A percentile compares a stretch with the other conserved stretches of the same genome.
Evolutionary conservation across 805 yeast genomes (phyloP).

Genomic region (Wickerhamiella domercqiae): DNA sequence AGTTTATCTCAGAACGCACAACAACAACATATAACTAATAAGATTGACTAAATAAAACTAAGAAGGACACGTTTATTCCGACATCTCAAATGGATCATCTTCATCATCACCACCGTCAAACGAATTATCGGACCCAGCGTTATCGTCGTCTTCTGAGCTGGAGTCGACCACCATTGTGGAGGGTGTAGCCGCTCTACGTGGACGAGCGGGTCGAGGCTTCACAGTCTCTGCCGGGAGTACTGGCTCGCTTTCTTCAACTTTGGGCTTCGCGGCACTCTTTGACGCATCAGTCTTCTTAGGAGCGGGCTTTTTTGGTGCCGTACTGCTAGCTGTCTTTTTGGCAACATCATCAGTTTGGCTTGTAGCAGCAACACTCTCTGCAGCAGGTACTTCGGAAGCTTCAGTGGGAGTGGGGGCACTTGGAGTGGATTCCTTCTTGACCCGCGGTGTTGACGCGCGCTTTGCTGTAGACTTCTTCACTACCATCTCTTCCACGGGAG

Average conservation of each 20-base stretch:
- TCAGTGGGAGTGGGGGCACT: constrained; percentile 1
- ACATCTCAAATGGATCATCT: constrained; percentile 7
- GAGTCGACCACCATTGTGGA: not conserved
- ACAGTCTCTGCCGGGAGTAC: constrained; percentile 7
- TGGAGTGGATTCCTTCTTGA: constrained; percentile 8
- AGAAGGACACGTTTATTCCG: constrained; percentile 4
- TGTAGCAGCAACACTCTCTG: not conserved
- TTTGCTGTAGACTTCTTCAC: constrained; percentile 3
- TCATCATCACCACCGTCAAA: constrained; percentile 3
- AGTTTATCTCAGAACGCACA: not conserved
- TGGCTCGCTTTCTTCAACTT: constrained; percentile 7
- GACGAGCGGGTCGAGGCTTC: not conserved
- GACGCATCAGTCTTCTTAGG: constrained; percentile 19
- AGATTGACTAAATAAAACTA: not conserved
- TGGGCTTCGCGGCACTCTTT: constrained; percentile 9
- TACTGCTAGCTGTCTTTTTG: constrained; percentile 1
- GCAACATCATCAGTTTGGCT: constrained; percentile 1
- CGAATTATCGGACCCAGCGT: too few species aligned
- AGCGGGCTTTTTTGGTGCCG: constrained; percentile 2
- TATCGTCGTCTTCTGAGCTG: not conserved
- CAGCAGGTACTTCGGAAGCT: constrained; percentile 1
- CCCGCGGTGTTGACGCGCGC: constrained; percentile 3
- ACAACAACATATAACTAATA: not conserved
- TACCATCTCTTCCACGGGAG: constrained; percentile 14
- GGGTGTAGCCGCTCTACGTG: constrained; percentile 3